Percentiles rank a stretch among this genome's conserved stretches.
Conservation (phyloP, 495 filamentous ascomycete species). For the Penicillium psychrofluorescens region DNA sequence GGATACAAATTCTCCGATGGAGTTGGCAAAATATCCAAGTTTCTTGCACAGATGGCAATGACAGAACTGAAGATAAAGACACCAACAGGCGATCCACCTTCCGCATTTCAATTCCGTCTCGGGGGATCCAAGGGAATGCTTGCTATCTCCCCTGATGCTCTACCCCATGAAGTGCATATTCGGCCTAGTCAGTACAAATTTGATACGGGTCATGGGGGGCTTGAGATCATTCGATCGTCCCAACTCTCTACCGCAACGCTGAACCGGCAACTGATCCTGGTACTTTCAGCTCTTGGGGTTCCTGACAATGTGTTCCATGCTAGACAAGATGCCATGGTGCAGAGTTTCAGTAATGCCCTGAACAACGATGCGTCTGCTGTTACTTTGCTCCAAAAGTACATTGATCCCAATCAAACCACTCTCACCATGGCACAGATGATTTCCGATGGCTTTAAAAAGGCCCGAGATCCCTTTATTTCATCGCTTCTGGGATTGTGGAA, state of each 20-base stretch:
- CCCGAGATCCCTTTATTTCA: constrained; percentile 72
- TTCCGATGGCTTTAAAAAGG: constrained; percentile 66
- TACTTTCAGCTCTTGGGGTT: constrained; percentile 74
- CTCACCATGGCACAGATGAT: constrained; percentile 68
- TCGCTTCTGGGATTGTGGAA: constrained; percentile 71
- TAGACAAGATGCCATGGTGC: constrained; percentile 59
- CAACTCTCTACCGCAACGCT: constrained; percentile 66
- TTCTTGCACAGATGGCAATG: constrained; percentile 63
- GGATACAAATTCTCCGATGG: constrained; percentile 80
- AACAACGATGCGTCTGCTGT: constrained; percentile 53
- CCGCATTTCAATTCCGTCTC: constrained; percentile 84
- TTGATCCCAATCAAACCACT: constrained; percentile 84
- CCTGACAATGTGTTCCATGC: constrained; percentile 55
- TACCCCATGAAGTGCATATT: constrained; percentile 58
- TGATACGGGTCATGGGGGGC: constrained; percentile 52
- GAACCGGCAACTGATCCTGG: constrained; percentile 82
- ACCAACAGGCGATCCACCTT: constrained; percentile 47
- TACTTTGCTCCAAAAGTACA: constrained; percentile 56
- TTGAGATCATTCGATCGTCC: constrained; percentile 83
- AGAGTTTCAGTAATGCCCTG: constrained; percentile 61
- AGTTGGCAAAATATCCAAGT: constrained; percentile 82
- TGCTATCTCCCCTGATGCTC: constrained; percentile 56
- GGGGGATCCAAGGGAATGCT: constrained; percentile 91
- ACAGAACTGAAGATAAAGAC: constrained; percentile 53
- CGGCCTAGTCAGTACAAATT: constrained; percentile 88